Evolutionary conservation across 2,329 filamentous ascomycete species (phyloP).

Genomic region (Paracamarosporium sp.): DNA sequence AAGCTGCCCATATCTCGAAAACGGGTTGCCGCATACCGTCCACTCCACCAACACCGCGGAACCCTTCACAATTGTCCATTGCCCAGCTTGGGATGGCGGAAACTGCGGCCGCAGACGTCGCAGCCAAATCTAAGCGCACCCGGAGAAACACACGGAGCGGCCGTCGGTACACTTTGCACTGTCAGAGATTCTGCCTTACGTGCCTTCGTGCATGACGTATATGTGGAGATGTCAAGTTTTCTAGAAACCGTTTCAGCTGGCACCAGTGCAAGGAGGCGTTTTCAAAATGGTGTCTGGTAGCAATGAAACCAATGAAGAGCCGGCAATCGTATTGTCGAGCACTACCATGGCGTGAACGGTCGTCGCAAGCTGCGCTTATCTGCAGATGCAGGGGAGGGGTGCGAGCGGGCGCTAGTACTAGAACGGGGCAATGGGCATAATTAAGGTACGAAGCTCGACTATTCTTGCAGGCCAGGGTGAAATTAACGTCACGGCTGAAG

Average conservation of each 20-base stretch:
- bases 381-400: conserved; percentile 19
- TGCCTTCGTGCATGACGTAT: conserved; percentile 3
- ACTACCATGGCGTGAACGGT: conserved; percentile 7
- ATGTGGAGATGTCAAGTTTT: background rate
- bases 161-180: background rate
- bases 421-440: conserved; percentile 21
- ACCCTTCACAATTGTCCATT: background rate
- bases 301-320: conserved; percentile 5
- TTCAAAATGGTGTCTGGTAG: conserved; percentile 8
- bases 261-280: conserved; percentile 8
- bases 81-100: background rate
- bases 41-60: background rate
- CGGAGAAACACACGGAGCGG: conserved; percentile 4
- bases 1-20: background rate
- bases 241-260: conserved; percentile 17
- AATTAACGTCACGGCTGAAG: conserved; percentile 15
- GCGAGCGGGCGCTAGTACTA: conserved; percentile 17
- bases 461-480: conserved; percentile 12
- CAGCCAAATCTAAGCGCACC: background rate
- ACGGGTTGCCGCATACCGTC: background rate
- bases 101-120: background rate
- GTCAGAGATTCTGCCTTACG: conserved; percentile 9
- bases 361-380: conserved; percentile 18
- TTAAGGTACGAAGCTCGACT: conserved; percentile 13
- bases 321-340: background rate